phyloP scores from a whole-genome alignment of 2,329 filamentous ascomycete species.

The Ascochyta viciae-villosae region DNA sequence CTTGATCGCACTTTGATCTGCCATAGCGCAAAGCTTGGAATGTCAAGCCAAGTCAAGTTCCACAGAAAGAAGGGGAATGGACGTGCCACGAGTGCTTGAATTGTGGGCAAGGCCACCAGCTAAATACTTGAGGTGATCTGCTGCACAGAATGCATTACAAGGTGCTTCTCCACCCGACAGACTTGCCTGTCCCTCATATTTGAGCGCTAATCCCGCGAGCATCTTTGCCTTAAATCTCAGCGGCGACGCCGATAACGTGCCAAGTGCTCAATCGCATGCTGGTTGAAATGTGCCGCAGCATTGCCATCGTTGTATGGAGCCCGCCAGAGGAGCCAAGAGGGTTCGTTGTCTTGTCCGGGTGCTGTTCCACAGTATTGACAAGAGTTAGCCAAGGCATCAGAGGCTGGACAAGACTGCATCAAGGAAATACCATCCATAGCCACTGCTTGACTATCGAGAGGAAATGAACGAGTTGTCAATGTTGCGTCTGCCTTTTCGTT shows the following conservation, averaged over 20 bases:
- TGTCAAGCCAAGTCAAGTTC: background rate
- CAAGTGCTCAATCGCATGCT: conserved; percentile 1
- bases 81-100: background rate
- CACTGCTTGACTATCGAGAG: background rate
- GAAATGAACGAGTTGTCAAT: background rate
- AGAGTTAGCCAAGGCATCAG: conserved; percentile 9
- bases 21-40: conserved; percentile 4
- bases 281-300: conserved; percentile 1
- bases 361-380: conserved; percentile 2
- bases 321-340: conserved; percentile 10
- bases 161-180: background rate
- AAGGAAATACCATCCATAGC: background rate
- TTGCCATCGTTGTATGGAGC: background rate
- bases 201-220: conserved; percentile 7
- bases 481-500: background rate
- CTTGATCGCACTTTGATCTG: conserved; percentile 16
- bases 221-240: conserved; percentile 3
- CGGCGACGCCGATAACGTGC: conserved; percentile 6
- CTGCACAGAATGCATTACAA: background rate
- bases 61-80: background rate
- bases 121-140: conserved; percentile 14
- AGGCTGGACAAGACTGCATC: conserved; percentile 1
- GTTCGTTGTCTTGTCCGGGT: conserved; percentile 12
- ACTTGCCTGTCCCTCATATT: background rate
- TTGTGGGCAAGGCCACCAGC: background rate